Conservation (phyloP, 176 grass and related monocot genomes). For the Cocos nucifera region DNA sequence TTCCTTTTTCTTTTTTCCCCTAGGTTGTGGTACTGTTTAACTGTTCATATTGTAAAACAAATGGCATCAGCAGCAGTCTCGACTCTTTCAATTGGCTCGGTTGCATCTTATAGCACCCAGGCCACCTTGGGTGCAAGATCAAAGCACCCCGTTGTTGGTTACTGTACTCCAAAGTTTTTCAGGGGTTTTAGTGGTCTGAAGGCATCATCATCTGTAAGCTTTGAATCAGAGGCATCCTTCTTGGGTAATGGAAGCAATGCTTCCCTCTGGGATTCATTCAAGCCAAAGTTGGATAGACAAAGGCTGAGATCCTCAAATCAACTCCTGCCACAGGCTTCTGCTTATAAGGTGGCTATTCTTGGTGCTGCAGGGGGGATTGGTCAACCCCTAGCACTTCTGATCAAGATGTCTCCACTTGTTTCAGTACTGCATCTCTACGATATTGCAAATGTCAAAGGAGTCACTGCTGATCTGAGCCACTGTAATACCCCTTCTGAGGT, state of each 20-base stretch:
- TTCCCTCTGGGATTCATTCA: constrained; percentile 8
- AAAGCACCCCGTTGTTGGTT: not conserved
- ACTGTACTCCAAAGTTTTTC: not conserved
- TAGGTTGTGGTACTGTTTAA: too few relatives aligned
- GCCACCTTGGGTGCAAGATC: not conserved
- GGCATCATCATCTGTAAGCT: constrained; percentile 1
- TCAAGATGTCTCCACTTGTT: constrained; percentile 39
- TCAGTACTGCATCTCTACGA: constrained; percentile 42
- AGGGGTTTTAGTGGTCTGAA: constrained; percentile 15
- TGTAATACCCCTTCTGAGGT: constrained; percentile 33
- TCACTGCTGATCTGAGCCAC: constrained; percentile 31
- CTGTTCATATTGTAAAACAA: not conserved
- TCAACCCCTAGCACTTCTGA: constrained; percentile 30
- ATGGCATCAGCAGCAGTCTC: constrained; percentile 3
- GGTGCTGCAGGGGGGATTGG: constrained; percentile 40
- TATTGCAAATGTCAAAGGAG: constrained; percentile 17
- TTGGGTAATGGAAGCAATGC: constrained; percentile 2
- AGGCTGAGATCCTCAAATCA: constrained; percentile 3
- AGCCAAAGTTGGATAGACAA: constrained; percentile 4
- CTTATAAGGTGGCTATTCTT: constrained; percentile 34
- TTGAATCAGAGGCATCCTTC: constrained; percentile 1
- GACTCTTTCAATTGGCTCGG: not conserved
- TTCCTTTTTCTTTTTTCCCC: too few relatives aligned
- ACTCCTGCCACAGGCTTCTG: constrained; percentile 11
- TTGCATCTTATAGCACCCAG: not conserved